These are phyloP conservation scores for Amphicarpaea edgeworthii DNA, from an alignment of 306 rosid species.

Conservation along the genomic window DNA sequence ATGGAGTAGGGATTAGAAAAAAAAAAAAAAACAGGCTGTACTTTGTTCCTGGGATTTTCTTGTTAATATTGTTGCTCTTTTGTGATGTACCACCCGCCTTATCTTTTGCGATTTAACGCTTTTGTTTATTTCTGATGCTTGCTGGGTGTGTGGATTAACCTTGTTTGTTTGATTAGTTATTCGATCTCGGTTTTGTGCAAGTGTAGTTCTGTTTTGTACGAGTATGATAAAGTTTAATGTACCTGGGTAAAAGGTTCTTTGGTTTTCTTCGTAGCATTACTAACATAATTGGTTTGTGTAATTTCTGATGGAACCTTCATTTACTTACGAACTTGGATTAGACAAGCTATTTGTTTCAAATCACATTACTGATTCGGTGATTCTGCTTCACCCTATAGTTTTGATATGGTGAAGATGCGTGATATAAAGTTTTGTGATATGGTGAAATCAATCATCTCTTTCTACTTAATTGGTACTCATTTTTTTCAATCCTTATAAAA, in stretches of 20 bases:
- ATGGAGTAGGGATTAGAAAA: not conserved
- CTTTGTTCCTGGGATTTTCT: slow-evolving; percentile 7
- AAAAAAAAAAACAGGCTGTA: not conserved
- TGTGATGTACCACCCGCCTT: not conserved
- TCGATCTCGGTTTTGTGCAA: not conserved
- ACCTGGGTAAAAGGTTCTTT: not conserved
- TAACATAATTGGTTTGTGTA: not conserved
- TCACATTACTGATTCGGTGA: too few species aligned
- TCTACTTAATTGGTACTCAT: too few species aligned
- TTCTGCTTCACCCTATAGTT: too few species aligned
- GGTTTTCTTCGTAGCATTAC: too few species aligned
- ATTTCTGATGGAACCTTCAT: not conserved
- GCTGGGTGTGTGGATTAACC: not conserved
- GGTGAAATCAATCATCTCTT: too few species aligned
- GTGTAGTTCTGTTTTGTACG: not conserved
- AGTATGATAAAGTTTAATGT: not conserved
- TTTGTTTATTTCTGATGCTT: not conserved
- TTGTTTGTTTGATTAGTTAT: not conserved
- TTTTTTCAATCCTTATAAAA: too few species aligned
- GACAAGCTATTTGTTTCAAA: not conserved
- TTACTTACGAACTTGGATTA: not conserved
- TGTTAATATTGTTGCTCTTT: slow-evolving; percentile 26
- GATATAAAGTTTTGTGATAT: too few species aligned
- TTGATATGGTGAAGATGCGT: too few species aligned
- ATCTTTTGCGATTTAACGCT: not conserved